Evolutionary conservation across 495 filamentous ascomycete species (phyloP), one percentile per base, ranked within the genome.

Genomic region (Lichina pygmaea): DNA sequence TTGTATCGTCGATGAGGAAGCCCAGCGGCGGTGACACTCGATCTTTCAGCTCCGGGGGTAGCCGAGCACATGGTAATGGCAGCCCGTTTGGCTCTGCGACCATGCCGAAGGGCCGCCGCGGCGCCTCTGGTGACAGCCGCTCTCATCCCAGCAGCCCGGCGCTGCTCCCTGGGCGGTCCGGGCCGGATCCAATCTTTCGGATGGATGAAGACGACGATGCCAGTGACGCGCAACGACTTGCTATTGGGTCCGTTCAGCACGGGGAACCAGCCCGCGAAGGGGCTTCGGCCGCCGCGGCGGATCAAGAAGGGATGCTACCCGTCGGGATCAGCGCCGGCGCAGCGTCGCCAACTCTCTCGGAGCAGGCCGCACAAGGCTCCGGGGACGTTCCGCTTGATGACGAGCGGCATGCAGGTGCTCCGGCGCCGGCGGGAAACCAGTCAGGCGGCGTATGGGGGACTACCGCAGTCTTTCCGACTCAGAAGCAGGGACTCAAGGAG

Each of bases 131-230:
- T 40, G 63, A 64, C 43, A 54, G 55, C 15, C 66, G 64, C 43
- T 60, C 63, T 43, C 58, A 61, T 2, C 62, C 50, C 11, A 53
- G 46, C 34, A 72, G 71, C 45, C 77, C 78, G 3, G 57, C 66
- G 34, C 62, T 86, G n/a, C 69, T 67, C 46, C 63, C 73, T 0
- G 80, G 70, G 49, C 66, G 64, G 16, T 83, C 77, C 0, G 58
- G 64, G 2, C 61, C 63, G n/a, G 84, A 93, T 50, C 63, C 93
- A 36, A 89, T 93, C 63, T 93, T 93, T 54, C 75, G 84, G 48
- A 93, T 93, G 82, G 86, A 93, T 47, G 83, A 86, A n/a, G 84
- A 82, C 38, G 64, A 59, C 40, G 47, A 48, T 10, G 46, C 12
- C 6, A 42, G 36, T 3, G 36, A 39, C 24, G 24, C 24, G 24